Base-by-base conservation (phyloP, 495 filamentous ascomycete species). In the Aspergillus funiculosus region DNA sequence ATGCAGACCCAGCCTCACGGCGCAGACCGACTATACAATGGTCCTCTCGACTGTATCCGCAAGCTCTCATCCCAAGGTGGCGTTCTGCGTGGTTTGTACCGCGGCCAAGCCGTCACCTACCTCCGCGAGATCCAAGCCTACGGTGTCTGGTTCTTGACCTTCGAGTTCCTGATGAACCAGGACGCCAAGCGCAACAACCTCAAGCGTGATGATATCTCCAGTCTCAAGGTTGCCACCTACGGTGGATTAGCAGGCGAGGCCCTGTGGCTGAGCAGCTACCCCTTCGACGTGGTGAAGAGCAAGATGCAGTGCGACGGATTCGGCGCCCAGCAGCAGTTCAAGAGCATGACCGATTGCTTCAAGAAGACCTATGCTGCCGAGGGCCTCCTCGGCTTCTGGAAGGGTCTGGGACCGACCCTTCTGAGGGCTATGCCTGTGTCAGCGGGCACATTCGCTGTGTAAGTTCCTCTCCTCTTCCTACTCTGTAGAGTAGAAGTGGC, bases 221-320 rank as follows among this genome's bases (percentile, higher is more conserved):
- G 77, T 48, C 80, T 81, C 62, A 95, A 95, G 68, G 79, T 98
- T 31, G 94, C 92, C 13, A 71, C 86, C 6, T 97, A 96, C 60
- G 92, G 92, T 52, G 92, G 92, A 30, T 62, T 97, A 42, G 92
- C 92, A 1, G 92, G 92, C 49, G 92, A 98, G 75, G 86, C 81
- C 17, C 74, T 98, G 30, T 98, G 92, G 92, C 62, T 98, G 51
- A 75, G 74, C 28, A 92, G 86, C 57, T 98, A 98, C 64, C 92
- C 92, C 17, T 82, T 98, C 45, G 92, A 98, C 66, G 92, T 97
- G 20, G 69, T 98, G 62, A 98, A 98, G 85, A 94, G 87, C 67
- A 96, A 94, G 80, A 94, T 97, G 91, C 92, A 98, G 77, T 94
- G 81, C 50, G 92, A 98, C 72, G 90, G 87, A 15, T 89, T 96